Base-by-base conservation (phyloP, 73 alveolate genomes). In the Paramecium caudatum region DNA sequence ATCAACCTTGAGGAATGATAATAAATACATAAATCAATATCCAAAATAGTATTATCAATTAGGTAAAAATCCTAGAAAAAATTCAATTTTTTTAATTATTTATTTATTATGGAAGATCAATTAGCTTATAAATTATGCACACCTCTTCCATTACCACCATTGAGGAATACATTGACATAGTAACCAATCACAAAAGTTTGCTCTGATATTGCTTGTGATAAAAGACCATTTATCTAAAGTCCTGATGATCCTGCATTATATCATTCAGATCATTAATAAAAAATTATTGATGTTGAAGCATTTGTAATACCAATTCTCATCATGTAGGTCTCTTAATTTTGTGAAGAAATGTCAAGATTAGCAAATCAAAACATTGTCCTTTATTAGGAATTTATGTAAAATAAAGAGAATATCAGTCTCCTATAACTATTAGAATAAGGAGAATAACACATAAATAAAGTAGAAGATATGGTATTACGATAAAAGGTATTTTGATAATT, bases 261-360 rank as follows among this genome's bases (percentile, higher is more conserved):
- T 21, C 88, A 74, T 45, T 34, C 25, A 8, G 88, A 74, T 41
- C 88, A 74, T 45, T 37, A 21, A 9, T 6, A 33, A 9, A 27
- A 74, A 25, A 45, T 74, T 10, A 17, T 21, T 8, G 88, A 74
- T 10, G 39, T 74, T 1, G 88, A 74, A 37, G 62, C 69, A 41
- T 74, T 74, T 39, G 88, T 74, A 74, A 5, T 2, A n/a, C 5
- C 21, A 15, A n/a, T 21, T 41, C n/a, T 37, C 34, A 10, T 74
- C 17, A 13, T 74, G 19, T 9, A 74, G 88, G 21, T 47, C 47
- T 74, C 88, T 17, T 7, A 23, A 45, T 74, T 74, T 43, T 37
- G 55, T 27, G 47, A 36, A 27, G 88, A 74, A 74, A 74, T 74
- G 88, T 74, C 88, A 5, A 74, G 88, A 74, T 74, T 74, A 45